These are phyloP conservation scores for Evernia prunastri DNA, from an alignment of 495 filamentous ascomycete genomes.

Conservation along the genomic window DNA sequence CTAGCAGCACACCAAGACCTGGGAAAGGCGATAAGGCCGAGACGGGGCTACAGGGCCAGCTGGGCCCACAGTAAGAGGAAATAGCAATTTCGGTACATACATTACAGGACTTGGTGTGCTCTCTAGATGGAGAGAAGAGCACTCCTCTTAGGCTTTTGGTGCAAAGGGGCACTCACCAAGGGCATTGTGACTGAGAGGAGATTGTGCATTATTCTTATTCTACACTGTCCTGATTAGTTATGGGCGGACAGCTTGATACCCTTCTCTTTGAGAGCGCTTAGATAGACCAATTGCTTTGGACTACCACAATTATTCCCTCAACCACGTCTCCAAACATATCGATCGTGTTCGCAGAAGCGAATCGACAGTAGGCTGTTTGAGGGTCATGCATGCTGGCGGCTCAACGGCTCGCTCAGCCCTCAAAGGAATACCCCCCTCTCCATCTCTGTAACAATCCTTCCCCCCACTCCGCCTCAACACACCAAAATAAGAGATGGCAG, in stretches of 20 bases:
- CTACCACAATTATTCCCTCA: not conserved
- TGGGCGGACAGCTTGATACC: conserved; percentile 15
- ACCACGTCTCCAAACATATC: not conserved
- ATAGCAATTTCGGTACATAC: not conserved
- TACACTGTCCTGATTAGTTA: conserved; percentile 3
- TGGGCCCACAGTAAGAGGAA: not conserved
- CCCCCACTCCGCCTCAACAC: not conserved
- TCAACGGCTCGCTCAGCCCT: not conserved
- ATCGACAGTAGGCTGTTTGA: not conserved
- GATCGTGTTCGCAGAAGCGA: not conserved
- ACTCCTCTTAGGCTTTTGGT: not conserved
- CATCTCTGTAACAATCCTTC: not conserved
- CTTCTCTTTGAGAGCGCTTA: conserved; percentile 13
- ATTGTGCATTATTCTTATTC: not conserved
- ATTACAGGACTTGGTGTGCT: conserved; percentile 5
- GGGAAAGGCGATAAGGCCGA: conserved; percentile 9
- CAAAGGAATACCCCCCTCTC: not conserved
- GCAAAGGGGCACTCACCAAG: not conserved
- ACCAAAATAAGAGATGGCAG: not conserved
- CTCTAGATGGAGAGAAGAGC: not conserved
- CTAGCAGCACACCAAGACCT: conserved; percentile 17
- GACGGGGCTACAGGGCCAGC: not conserved
- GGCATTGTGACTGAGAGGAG: not conserved
- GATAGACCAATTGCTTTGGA: not conserved
- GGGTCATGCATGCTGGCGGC: not conserved